Conservation (phyloP, 257 asterid genomes). For the Solanum medicagineum region DNA sequence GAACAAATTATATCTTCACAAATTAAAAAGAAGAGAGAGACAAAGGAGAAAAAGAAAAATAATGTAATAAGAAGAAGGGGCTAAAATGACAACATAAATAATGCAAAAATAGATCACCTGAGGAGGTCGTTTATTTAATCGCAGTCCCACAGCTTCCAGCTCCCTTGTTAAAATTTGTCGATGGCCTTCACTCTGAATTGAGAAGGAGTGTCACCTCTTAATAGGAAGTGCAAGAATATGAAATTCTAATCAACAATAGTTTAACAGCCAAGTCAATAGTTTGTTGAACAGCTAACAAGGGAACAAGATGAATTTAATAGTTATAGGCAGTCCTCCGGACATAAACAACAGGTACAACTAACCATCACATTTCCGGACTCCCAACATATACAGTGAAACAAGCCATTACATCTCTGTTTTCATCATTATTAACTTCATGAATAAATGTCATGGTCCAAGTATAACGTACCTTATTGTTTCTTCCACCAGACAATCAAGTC, state of each 20-base stretch:
- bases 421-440: neutral
- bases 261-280: neutral
- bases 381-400: neutral
- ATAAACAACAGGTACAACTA: neutral
- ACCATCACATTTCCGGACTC: neutral
- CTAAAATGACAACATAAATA: neutral
- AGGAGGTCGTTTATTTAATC: slow-evolving; percentile 87
- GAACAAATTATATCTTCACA: neutral
- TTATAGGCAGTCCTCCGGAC: neutral
- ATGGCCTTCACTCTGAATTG: slow-evolving; percentile 90
- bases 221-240: neutral
- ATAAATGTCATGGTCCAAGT: neutral
- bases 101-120: slow-evolving; percentile 36
- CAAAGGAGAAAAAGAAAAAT: neutral
- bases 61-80: neutral
- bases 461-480: neutral
- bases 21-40: neutral
- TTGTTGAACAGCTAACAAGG: neutral
- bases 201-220: neutral
- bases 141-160: slow-evolving; percentile 97
- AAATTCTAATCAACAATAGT: neutral
- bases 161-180: slow-evolving; percentile 93
- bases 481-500: neutral
- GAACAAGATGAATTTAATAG: neutral
- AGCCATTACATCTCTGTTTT: neutral